A percentile compares a stretch with the other conserved stretches of the same genome.
These are phyloP conservation scores for Ophiorrhiza pumila DNA, from an alignment of 257 asterid genomes.

Conservation along the genomic window DNA sequence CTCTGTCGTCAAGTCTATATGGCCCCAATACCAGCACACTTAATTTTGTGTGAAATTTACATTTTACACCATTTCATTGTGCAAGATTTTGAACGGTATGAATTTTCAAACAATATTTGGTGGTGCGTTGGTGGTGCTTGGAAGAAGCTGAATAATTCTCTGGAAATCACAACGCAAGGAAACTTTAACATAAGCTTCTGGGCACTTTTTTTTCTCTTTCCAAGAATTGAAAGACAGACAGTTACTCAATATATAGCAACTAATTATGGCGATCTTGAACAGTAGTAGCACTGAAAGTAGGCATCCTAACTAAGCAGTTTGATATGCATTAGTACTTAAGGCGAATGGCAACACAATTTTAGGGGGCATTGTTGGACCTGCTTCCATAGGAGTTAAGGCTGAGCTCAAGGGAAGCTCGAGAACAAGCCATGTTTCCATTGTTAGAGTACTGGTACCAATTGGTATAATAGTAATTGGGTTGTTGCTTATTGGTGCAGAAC, in stretches of 20 bases:
- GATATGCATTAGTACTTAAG: not conserved
- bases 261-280: not conserved
- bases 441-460: constrained; percentile 25
- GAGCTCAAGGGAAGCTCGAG: constrained; percentile 74
- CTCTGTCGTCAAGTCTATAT: constrained; percentile 9
- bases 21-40: not conserved
- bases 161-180: not conserved
- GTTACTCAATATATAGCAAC: not conserved
- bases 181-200: not conserved
- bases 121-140: not conserved
- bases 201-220: not conserved
- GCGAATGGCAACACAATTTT: not conserved
- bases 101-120: too few relatives aligned
- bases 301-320: not conserved
- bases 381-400: constrained; percentile 66
- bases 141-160: not conserved
- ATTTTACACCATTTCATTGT: too few relatives aligned
- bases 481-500: constrained; percentile 15
- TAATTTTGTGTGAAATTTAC: not conserved
- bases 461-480: constrained; percentile 21
- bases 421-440: constrained; percentile 23
- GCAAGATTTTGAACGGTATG: too few relatives aligned
- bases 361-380: constrained; percentile 34
- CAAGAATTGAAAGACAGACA: not conserved
- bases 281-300: not conserved